A percentile compares a stretch with the other conserved stretches of the same genome.
phyloP scores from a whole-genome alignment of 257 asterid species.

The Dorcoceras hygrometricum region DNA sequence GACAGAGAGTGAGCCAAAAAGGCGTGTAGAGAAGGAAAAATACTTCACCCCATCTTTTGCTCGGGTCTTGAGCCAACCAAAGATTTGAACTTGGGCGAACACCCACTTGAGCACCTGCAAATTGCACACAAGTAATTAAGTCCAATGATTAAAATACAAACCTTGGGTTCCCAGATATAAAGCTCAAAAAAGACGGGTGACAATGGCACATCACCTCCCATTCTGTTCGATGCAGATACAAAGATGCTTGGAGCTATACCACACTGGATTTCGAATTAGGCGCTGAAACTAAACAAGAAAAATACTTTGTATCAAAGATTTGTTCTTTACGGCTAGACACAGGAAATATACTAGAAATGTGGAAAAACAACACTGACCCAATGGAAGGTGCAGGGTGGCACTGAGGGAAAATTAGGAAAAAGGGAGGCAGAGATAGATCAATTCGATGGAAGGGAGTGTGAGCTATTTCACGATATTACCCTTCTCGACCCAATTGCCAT shows the following conservation, averaged over 20 bases:
- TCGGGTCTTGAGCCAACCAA: conserved; percentile 83
- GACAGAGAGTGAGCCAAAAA: conserved; percentile 81
- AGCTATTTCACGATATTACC: no score
- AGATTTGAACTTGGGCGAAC: conserved; percentile 41
- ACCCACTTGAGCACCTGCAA: conserved; percentile 39
- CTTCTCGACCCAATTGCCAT: no score
- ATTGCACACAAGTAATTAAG: conserved; percentile 12
- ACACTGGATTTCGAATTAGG: conserved; percentile 7
- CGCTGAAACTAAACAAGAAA: neutral
- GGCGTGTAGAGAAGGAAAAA: conserved; percentile 96
- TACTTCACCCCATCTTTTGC: conserved; percentile 95
- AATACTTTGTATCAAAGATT: conserved; percentile 5
- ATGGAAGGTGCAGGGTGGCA: no score
- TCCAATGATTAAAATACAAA: neutral
- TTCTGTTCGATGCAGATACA: conserved; percentile 5
- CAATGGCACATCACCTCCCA: conserved; percentile 23
- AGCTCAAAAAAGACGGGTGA: neutral
- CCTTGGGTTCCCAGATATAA: conserved; percentile 1
- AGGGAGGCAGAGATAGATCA: no score
- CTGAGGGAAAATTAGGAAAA: no score
- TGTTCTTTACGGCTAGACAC: conserved; percentile 6
- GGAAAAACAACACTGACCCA: no score
- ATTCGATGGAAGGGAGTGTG: no score
- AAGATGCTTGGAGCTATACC: neutral
- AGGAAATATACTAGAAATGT: neutral